These are phyloP conservation scores for Phylloporus sp. DNA, from an alignment of 768 basidiomycete genomes.

Conservation along the genomic window DNA sequence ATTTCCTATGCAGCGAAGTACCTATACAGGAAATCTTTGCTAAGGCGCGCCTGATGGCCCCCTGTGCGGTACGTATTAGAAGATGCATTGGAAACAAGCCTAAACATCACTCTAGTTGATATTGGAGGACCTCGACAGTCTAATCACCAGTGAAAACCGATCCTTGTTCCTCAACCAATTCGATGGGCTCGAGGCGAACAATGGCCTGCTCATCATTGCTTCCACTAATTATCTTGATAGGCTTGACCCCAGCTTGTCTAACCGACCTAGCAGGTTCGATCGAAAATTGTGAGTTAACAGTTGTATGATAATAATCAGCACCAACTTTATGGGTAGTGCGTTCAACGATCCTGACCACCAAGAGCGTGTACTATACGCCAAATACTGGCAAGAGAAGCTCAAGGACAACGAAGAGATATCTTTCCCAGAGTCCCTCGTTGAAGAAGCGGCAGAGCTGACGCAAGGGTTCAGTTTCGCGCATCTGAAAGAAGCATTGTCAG, in stretches of 20 bases:
- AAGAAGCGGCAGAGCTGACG: slow-evolving; percentile 57
- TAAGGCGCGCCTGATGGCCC: slow-evolving; percentile 67
- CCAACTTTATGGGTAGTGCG: slow-evolving; percentile 37
- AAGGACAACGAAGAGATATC: slow-evolving; percentile 53
- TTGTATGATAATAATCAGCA: background rate
- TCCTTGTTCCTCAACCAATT: slow-evolving; percentile 88
- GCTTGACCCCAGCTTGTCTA: slow-evolving; percentile 73
- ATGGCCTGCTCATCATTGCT: slow-evolving; percentile 73
- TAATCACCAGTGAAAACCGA: slow-evolving; percentile 73
- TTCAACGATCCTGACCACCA: slow-evolving; percentile 68
- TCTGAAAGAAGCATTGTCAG: slow-evolving; percentile 86
- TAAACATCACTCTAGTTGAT: slow-evolving; percentile 25
- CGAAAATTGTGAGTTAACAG: slow-evolving; percentile 66
- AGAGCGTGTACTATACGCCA: slow-evolving; percentile 63
- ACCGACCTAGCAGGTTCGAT: slow-evolving; percentile 80
- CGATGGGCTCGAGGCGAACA: slow-evolving; percentile 76
- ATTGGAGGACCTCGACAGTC: slow-evolving; percentile 69
- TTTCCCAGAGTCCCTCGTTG: slow-evolving; percentile 64
- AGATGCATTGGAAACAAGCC: slow-evolving; percentile 11
- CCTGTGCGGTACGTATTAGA: slow-evolving; percentile 57
- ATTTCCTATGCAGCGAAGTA: slow-evolving; percentile 57
- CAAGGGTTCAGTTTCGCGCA: slow-evolving; percentile 80
- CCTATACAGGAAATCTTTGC: slow-evolving; percentile 66
- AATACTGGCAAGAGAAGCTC: slow-evolving; percentile 82
- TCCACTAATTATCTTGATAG: slow-evolving; percentile 83